Percentiles rank a stretch among this genome's conserved stretches.
Evolutionary conservation across 768 basidiomycete species (phyloP).

Genomic region (Macrolepiota fuliginosa): DNA sequence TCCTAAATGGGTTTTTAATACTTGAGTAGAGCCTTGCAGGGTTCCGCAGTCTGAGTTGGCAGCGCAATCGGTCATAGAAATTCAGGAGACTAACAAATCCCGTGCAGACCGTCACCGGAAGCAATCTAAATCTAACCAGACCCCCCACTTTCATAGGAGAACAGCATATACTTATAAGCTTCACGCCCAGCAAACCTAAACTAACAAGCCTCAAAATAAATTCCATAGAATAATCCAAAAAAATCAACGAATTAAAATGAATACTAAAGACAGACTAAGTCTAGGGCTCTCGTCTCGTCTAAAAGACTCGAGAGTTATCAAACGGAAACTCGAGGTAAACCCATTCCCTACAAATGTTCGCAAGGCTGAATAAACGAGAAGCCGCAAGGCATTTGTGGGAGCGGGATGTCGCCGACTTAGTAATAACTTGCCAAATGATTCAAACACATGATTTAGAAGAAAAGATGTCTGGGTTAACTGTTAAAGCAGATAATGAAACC

Average conservation of each 20-base stretch:
- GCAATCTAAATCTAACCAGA: neutral
- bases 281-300: neutral
- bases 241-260: constrained; percentile 4
- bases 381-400: neutral
- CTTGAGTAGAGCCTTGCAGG: too few relatives aligned
- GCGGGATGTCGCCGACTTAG: neutral
- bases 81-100: too few relatives aligned
- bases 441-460: constrained; percentile 20
- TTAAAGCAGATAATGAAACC: constrained; percentile 20
- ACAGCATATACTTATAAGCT: neutral
- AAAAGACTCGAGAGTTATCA: neutral
- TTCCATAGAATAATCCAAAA: constrained; percentile 7
- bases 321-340: neutral
- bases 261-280: neutral
- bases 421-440: constrained; percentile 13
- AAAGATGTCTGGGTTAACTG: constrained; percentile 39
- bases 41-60: too few relatives aligned
- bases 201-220: neutral
- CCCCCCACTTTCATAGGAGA: too few relatives aligned
- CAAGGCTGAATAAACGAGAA: neutral
- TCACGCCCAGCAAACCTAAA: neutral
- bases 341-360: neutral
- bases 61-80: too few relatives aligned
- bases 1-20: too few relatives aligned
- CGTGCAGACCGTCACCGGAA: neutral